These are phyloP conservation scores for Sporobolomyces phaffii DNA, from an alignment of 768 basidiomycete genomes.

Conservation along the genomic window DNA sequence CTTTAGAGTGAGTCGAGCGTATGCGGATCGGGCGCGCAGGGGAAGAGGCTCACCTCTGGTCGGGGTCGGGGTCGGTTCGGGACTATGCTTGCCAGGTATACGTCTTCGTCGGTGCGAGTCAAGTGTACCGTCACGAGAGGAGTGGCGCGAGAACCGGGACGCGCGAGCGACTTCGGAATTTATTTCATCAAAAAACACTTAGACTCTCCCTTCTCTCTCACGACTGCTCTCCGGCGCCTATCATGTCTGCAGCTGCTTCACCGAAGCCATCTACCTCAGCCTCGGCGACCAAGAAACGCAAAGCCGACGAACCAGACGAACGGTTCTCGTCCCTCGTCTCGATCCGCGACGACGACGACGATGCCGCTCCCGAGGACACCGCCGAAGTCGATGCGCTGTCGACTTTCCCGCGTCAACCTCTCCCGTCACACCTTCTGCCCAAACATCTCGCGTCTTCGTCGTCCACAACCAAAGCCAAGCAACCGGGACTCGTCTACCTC, in stretches of 20 bases:
- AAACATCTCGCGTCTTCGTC: slow-evolving; percentile 19
- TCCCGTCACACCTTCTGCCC: slow-evolving; percentile 15
- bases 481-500: slow-evolving; percentile 81
- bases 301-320: not conserved
- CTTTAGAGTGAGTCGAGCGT: too few relatives aligned
- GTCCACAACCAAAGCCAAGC: slow-evolving; percentile 42
- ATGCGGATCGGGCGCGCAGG: too few relatives aligned
- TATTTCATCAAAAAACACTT: too few relatives aligned
- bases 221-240: too few relatives aligned
- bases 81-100: too few relatives aligned
- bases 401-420: slow-evolving; percentile 7
- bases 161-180: too few relatives aligned
- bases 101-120: too few relatives aligned
- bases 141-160: too few relatives aligned
- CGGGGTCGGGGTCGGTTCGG: too few relatives aligned
- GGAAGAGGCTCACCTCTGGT: too few relatives aligned
- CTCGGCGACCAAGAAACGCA: not conserved
- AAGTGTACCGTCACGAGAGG: too few relatives aligned
- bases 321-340: slow-evolving; percentile 44
- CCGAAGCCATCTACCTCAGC: not conserved
- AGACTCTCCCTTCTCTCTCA: not conserved
- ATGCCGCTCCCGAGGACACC: slow-evolving; percentile 43
- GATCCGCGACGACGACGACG: slow-evolving; percentile 43
- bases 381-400: slow-evolving; percentile 19
- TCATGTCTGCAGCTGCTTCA: not conserved